Base-by-base conservation (phyloP, 805 yeast genomes). In the Zygoascus ofunaensis region DNA sequence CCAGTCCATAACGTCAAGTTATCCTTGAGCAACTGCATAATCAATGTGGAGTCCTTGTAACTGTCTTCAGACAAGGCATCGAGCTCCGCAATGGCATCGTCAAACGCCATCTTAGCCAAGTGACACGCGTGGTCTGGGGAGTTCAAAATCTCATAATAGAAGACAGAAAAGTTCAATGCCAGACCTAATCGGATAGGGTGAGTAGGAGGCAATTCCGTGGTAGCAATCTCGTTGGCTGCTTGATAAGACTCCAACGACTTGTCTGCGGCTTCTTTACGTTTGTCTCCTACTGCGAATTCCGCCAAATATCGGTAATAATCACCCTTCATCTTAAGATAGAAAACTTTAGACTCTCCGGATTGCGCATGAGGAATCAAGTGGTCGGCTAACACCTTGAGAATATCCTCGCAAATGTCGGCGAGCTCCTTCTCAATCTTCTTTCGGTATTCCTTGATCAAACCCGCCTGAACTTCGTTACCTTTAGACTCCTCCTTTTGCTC, bases 91-190 rank as follows among this genome's bases (percentile, higher is more conserved):
- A 90, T 94, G 53, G 98, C 98, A 64, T 90, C 97, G 69, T 90
- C 98, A 59, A 92, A 90, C 34, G 98, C 97, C 73, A 90, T 96
- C 71, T 90, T 92, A 61, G 98, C 98, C 68, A 90, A 79, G 68
- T 89, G 95, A 70, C 98, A 90, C 58, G 98, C 98, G 70, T 94
- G 86, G 68, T 90, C 97, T 60, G 98, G 97, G 48, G 96, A 85
- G 71, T 90, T 89, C 70, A 89, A 83, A 63, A 92, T 94, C 75
- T 90, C 98, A 66, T 90, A 90, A 79, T 90, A 92, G 73, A 90
- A 90, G 50, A 90, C 98, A 45, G 96, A 87, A 75, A 92, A 90
- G 73, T 90, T 90, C 68, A 90, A 80, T 51, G 98, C 98, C 68
- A 90, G 79, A 59, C 98, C 98, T 64, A 90, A 77, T 71, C 98